These are phyloP conservation scores for Moesziomyces parantarcticus DNA, from an alignment of 1,284 basidiomycete genomes.

Conservation along the genomic window DNA sequence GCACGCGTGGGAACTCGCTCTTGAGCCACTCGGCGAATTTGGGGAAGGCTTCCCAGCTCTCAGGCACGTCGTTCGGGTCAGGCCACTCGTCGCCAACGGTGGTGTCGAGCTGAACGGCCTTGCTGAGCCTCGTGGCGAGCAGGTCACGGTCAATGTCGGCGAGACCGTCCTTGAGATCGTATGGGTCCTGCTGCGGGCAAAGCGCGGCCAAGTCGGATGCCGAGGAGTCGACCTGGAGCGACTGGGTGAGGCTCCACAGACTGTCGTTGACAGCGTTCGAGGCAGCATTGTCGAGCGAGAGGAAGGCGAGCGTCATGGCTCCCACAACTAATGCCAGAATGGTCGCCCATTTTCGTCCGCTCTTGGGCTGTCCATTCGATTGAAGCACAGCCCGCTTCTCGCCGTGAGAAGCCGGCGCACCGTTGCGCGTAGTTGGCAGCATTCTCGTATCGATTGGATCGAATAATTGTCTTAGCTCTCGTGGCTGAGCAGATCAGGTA, in stretches of 20 bases:
- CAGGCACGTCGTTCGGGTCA: constrained; percentile 40
- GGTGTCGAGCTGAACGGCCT: constrained; percentile 59
- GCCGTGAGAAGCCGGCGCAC: neutral
- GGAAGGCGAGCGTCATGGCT: constrained; percentile 18
- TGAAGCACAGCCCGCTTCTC: constrained; percentile 15
- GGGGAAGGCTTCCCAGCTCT: constrained; percentile 49
- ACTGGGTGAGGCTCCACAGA: constrained; percentile 26
- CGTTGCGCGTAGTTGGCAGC: constrained; percentile 13
- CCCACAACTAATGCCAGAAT: constrained; percentile 26
- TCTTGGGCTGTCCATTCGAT: constrained; percentile 7
- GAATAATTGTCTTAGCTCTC: neutral
- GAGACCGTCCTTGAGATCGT: constrained; percentile 38
- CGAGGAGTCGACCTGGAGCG: constrained; percentile 8
- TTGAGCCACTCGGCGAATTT: constrained; percentile 53
- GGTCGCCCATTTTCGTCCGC: constrained; percentile 15
- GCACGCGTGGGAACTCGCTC: constrained; percentile 46
- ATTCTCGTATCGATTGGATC: constrained; percentile 2
- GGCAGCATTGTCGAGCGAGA: constrained; percentile 32
- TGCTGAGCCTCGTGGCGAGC: constrained; percentile 47
- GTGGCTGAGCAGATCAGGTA: neutral
- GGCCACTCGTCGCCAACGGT: constrained; percentile 55
- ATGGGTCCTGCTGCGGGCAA: constrained; percentile 42
- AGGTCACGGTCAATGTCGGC: constrained; percentile 35
- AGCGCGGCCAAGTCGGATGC: constrained; percentile 7
- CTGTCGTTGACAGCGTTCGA: constrained; percentile 36